A percentile compares a stretch with the other conserved stretches of the same genome.
phyloP scores from a whole-genome alignment of 176 grass and related monocot genomes.

The Triticum turgidum region DNA sequence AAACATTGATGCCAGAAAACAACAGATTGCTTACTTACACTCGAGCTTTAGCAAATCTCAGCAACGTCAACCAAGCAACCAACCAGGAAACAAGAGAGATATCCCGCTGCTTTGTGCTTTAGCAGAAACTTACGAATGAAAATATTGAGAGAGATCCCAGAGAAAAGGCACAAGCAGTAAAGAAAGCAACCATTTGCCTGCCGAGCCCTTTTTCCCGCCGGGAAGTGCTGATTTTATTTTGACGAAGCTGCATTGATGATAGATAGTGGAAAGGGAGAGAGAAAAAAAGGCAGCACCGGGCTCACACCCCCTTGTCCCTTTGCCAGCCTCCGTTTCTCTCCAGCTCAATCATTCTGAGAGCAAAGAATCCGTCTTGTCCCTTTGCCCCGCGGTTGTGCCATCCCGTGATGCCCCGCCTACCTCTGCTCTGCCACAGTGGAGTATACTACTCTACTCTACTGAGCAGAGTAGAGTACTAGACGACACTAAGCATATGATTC shows the following conservation, averaged over 20 bases:
- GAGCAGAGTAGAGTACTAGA: conserved; percentile 11
- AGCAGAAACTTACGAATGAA: conserved; percentile 33
- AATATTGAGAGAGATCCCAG: not conserved
- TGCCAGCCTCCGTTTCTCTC: conserved; percentile 49
- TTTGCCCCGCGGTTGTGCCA: conserved; percentile 39
- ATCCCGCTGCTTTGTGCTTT: conserved; percentile 14
- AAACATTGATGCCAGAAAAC: conserved; percentile 13
- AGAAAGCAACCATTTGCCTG: not conserved
- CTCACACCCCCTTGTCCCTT: conserved; percentile 45
- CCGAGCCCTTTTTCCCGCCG: not conserved
- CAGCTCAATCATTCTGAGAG: conserved; percentile 44
- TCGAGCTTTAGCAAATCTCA: conserved; percentile 5
- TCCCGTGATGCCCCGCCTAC: conserved; percentile 47
- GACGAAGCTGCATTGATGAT: not conserved
- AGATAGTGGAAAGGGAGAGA: not conserved
- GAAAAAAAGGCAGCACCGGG: conserved; percentile 25
- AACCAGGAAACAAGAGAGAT: conserved; percentile 26
- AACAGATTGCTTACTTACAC: not conserved
- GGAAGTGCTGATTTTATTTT: too few relatives aligned
- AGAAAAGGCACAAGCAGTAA: not conserved
- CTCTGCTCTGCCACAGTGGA: conserved; percentile 32
- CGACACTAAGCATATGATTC: conserved; percentile 53
- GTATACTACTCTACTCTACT: not conserved
- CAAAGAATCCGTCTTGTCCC: conserved; percentile 33
- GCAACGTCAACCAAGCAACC: conserved; percentile 18